Percentiles rank a stretch among this genome's conserved stretches.
Evolutionary conservation across 257 asterid species (phyloP).

Genomic region (Craterostigma plantagineum): DNA sequence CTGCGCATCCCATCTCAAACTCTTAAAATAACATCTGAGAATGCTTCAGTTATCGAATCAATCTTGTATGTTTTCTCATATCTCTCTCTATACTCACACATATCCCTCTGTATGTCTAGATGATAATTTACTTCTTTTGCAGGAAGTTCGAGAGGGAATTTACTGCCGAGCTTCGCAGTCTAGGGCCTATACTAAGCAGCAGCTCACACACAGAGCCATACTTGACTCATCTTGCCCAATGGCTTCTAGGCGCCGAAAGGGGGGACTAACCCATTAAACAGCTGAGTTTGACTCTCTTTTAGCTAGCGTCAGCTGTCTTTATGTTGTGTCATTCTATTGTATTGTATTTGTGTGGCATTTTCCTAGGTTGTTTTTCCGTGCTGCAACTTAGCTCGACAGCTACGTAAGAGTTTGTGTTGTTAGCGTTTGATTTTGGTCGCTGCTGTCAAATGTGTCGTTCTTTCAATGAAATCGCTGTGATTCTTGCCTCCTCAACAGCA

Average conservation of each 20-base stretch:
- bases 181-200: slow-evolving; percentile 85
- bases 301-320: too few relatives aligned
- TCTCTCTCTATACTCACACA: too few relatives aligned
- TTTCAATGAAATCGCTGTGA: background rate
- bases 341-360: too few relatives aligned
- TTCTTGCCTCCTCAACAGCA: background rate
- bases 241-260: slow-evolving; percentile 83
- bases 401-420: too few relatives aligned
- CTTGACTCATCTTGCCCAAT: slow-evolving; percentile 90
- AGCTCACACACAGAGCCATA: slow-evolving; percentile 84
- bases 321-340: too few relatives aligned
- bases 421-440: too few relatives aligned
- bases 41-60: slow-evolving; percentile 38
- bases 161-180: slow-evolving; percentile 49
- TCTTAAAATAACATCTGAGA: slow-evolving; percentile 41
- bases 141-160: slow-evolving; percentile 88
- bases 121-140: slow-evolving; percentile 8
- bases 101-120: background rate
- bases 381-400: too few relatives aligned
- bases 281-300: background rate
- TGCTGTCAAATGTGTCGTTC: too few relatives aligned
- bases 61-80: slow-evolving; percentile 35
- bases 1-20: slow-evolving; percentile 43
- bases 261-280: slow-evolving; percentile 29
- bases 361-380: too few relatives aligned